phyloP scores from a whole-genome alignment of 768 basidiomycete genomes.

The Porphyrellus cyaneotinctus region DNA sequence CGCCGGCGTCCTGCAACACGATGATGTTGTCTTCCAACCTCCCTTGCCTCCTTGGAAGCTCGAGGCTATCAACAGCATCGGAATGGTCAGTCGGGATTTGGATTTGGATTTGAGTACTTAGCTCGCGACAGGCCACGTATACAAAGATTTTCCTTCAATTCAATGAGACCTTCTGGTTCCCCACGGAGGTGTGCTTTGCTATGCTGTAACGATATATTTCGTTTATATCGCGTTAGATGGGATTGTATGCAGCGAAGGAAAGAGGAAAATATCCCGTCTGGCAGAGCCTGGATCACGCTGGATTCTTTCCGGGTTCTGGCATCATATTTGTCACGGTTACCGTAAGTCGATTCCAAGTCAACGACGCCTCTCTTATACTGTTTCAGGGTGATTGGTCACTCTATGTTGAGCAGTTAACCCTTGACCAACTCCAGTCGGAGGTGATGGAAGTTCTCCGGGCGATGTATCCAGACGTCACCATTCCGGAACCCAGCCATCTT shows the following conservation, averaged over 20 bases:
- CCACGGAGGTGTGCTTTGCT: constrained; percentile 34
- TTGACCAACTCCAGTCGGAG: constrained; percentile 46
- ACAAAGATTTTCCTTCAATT: constrained; percentile 70
- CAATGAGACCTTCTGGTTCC: constrained; percentile 56
- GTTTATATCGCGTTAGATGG: constrained; percentile 26
- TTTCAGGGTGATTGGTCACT: constrained; percentile 55
- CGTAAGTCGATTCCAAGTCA: constrained; percentile 7
- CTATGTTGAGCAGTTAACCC: constrained; percentile 52
- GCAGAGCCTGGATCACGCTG: constrained; percentile 57
- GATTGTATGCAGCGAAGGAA: constrained; percentile 52
- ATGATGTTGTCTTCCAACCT: constrained; percentile 56
- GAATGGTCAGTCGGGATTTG: constrained; percentile 41
- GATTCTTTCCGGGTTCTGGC: constrained; percentile 59
- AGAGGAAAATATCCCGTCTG: constrained; percentile 64
- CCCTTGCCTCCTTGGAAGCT: constrained; percentile 54
- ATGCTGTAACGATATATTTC: background rate
- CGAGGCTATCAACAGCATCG: constrained; percentile 61
- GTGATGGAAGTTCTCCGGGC: constrained; percentile 49
- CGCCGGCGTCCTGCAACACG: constrained; percentile 62
- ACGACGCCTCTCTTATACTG: background rate
- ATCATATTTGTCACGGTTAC: constrained; percentile 35
- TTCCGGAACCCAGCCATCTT: constrained; percentile 56
- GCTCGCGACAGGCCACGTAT: constrained; percentile 43
- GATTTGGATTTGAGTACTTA: background rate
- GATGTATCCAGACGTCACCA: constrained; percentile 53